Evolutionary conservation across 2,329 filamentous ascomycete genomes (phyloP).

Genomic region (Venturia asperata): DNA sequence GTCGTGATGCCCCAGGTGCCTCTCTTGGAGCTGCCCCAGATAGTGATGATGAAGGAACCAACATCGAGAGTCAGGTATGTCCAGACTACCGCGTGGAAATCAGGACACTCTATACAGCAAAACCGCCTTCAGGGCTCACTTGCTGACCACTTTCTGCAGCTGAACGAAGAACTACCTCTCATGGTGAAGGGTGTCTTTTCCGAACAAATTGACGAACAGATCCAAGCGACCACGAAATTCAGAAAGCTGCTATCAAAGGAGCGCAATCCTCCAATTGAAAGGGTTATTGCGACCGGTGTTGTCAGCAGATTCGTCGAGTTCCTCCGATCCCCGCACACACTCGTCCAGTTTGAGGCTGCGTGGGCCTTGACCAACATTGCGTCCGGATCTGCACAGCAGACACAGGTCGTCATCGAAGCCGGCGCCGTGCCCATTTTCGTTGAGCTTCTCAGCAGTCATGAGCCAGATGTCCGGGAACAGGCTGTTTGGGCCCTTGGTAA

Average conservation of each 20-base stretch:
- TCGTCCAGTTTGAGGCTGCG: constrained; percentile 97
- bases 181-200: constrained; percentile 99
- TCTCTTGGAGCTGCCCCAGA: constrained; percentile 83
- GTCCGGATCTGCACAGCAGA: constrained; percentile 92
- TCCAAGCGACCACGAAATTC: constrained; percentile 96
- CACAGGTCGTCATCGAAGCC: constrained; percentile 96
- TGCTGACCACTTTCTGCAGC: constrained; percentile 44
- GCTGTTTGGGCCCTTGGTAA: constrained; percentile 98
- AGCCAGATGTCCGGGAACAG: constrained; percentile 96
- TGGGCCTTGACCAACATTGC: constrained; percentile 99
- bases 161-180: constrained; percentile 94
- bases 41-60: constrained; percentile 93
- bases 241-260: constrained; percentile 97
- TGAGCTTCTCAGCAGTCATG: constrained; percentile 87
- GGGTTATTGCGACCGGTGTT: constrained; percentile 98
- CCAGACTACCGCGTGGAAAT: not conserved
- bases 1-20: constrained; percentile 71
- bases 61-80: constrained; percentile 92
- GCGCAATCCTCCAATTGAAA: constrained; percentile 97
- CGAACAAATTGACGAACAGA: constrained; percentile 96
- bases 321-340: constrained; percentile 90
- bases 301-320: constrained; percentile 98
- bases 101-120: not conserved
- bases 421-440: constrained; percentile 98
- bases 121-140: not conserved